Evolutionary conservation across 441 rosid species (phyloP), one percentile per base, ranked within the genome.

Genomic region (Omphalea diandra): DNA sequence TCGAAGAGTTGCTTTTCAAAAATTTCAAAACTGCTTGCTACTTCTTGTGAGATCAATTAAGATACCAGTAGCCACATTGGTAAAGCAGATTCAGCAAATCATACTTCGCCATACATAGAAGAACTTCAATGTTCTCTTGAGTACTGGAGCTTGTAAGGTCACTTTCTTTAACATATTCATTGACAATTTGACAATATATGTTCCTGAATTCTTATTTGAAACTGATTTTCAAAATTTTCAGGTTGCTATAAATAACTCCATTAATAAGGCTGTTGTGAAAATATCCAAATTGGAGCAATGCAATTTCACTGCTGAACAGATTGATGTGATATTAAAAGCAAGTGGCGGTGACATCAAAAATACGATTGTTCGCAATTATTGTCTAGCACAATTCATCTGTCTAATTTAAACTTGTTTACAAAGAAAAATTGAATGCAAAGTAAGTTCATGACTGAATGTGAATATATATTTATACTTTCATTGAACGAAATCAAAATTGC

Each of bases 281-380:
- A 92, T 94, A 84, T 92, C 96, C 80, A 82, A 80, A 72, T 85
- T 72, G 70, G 98, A 94, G 81, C 82, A 74, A 11, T 79, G 81
- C 74, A 73, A 75, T 81, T 81, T 88, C 64, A 71, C 83, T 52
- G 58, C 83, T 62, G 85, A 86, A 79, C 87, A 86, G 79, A 75
- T 92, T 80, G 94, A 94, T 82, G 73, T 84, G 74, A 83, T 92
- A 55, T 89, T 91, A 49, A 87, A 80, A 75, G 84, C 88, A 71
- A 83, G 98, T 75, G 97, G 97, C 75, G 98, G 98, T 57, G 99
- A 94, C 84, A 88, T 94, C 75, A 87, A 98, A 82, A 85, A 92
- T 70, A 98, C 97, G 40, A 86, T 94, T 71, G n/a, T n/a, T n/a
- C n/a, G n/a, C n/a, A n/a, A n/a, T n/a, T n/a, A n/a, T n/a, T n/a